Percentiles rank a stretch among this genome's conserved stretches.
phyloP scores from a whole-genome alignment of 2,329 filamentous ascomycete genomes.

The Spiromastix sp. region DNA sequence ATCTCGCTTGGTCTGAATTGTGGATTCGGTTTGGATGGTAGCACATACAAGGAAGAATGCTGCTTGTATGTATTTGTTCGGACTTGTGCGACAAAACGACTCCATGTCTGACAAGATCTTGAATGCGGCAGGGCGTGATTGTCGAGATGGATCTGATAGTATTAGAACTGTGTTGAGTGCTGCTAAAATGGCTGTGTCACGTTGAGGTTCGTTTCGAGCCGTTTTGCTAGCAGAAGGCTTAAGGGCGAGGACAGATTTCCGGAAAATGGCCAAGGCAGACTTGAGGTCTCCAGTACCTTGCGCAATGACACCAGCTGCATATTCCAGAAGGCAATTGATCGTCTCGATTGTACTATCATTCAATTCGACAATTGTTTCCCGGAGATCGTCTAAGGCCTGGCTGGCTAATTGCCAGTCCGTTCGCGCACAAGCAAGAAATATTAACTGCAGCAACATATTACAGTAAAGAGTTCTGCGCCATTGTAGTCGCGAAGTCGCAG shows the following conservation, averaged over 20 bases:
- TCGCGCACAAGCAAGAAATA: conserved; percentile 58
- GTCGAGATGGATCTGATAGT: conserved; percentile 51
- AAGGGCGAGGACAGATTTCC: conserved; percentile 49
- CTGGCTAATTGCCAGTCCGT: conserved; percentile 60
- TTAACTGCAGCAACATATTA: conserved; percentile 61
- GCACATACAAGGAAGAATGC: conserved; percentile 69
- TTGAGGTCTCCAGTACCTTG: conserved; percentile 67
- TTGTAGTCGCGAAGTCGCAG: conserved; percentile 47
- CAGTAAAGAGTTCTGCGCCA: conserved; percentile 58
- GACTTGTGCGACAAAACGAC: conserved; percentile 56
- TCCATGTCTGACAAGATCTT: conserved; percentile 56
- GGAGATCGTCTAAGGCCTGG: conserved; percentile 46
- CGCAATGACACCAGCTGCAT: conserved; percentile 63
- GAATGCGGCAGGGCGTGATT: conserved; percentile 48
- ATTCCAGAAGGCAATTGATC: conserved; percentile 50
- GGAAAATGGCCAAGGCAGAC: conserved; percentile 58
- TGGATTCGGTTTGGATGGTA: conserved; percentile 54
- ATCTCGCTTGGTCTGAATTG: conserved; percentile 68
- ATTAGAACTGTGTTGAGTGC: conserved; percentile 61
- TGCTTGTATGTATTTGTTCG: conserved; percentile 64
- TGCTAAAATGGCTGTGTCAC: conserved; percentile 55
- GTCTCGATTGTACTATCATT: conserved; percentile 26
- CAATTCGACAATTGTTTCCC: conserved; percentile 37
- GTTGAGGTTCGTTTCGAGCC: conserved; percentile 40
- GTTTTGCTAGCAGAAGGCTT: conserved; percentile 27